These are phyloP conservation scores for Melanogaster broomeanus DNA, from an alignment of 768 basidiomycete species.

Conservation along the genomic window DNA sequence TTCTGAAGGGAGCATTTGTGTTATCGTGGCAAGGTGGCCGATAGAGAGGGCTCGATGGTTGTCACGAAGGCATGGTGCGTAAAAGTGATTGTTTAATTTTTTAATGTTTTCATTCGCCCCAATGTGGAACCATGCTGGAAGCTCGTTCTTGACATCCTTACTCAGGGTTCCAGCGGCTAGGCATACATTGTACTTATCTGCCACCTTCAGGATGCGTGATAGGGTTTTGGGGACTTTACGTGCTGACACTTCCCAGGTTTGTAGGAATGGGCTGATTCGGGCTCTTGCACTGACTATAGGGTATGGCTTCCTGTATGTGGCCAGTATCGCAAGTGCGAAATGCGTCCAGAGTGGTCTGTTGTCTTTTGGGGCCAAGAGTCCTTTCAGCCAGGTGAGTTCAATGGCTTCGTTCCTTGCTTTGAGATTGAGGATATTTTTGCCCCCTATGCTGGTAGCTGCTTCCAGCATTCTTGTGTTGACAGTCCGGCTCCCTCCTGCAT, in stretches of 20 bases:
- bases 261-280: background rate
- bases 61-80: background rate
- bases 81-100: background rate
- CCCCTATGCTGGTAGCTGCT: background rate
- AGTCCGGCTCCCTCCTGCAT: background rate
- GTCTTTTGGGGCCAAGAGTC: background rate
- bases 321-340: background rate
- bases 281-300: background rate
- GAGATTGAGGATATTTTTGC: constrained; percentile 8
- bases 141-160: background rate
- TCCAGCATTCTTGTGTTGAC: background rate
- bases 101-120: background rate
- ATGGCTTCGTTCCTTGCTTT: background rate
- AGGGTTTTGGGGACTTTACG: background rate
- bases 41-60: background rate
- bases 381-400: background rate
- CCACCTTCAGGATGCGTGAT: background rate
- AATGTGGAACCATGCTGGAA: constrained; percentile 4
- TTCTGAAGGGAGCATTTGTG: background rate
- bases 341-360: background rate
- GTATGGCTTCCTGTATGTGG: background rate
- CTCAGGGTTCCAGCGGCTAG: background rate
- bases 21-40: background rate
- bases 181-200: background rate
- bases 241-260: background rate